Base-by-base conservation (phyloP, 2,329 filamentous ascomycete species). In the Pleoardoris graminearum region DNA sequence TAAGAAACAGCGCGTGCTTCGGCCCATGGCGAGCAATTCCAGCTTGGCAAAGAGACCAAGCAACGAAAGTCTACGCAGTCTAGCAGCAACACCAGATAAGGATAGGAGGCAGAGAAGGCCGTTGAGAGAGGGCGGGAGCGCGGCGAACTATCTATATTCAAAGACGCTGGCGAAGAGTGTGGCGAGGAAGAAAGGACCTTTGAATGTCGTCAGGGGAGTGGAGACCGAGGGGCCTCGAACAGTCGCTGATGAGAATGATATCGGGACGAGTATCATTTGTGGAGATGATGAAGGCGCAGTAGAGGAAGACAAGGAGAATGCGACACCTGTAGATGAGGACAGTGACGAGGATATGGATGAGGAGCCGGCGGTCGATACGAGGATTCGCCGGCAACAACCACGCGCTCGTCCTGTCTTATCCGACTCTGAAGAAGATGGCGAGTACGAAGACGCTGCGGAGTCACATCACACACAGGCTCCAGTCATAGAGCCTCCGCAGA, bases 11-110 rank as follows among this genome's bases (percentile, higher is more conserved):
- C 65, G 70, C 6, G 52, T 68, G 8, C 54, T 73, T n/a, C 59
- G 68, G 19, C 63, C 68, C 7, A 61, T 72, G 7, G 63, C 65
- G 23, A 66, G 66, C 41, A 72, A 72, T 37, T 69, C 65, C 16
- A 55, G 61, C 4, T 51, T 71, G 3, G 48, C 70, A 19, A 51
- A 60, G 21, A 67, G 67, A 46, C 46, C 69, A 19, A 67, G 62
- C 19, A 55, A 65, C 44, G 66, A 70, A 49, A 70, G 63, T 47
- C 38, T 47, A 22, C 44, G 44, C 32, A 47, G 33, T 25, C 22
- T 70, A 4, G 63, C 61, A 14, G 63, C 61, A 12, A 68, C 61
- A 17, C 65, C 68, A 2, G 67, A 69, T 47, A 67, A 46, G 27
- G 51, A 52, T 3, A 41, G 48, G 46, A 61, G 57, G 22, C 54